Percentiles rank a stretch among this genome's conserved stretches.
These are phyloP conservation scores for Arabidopsis hybrid DNA, from an alignment of 441 rosid genomes.

Conservation along the genomic window DNA sequence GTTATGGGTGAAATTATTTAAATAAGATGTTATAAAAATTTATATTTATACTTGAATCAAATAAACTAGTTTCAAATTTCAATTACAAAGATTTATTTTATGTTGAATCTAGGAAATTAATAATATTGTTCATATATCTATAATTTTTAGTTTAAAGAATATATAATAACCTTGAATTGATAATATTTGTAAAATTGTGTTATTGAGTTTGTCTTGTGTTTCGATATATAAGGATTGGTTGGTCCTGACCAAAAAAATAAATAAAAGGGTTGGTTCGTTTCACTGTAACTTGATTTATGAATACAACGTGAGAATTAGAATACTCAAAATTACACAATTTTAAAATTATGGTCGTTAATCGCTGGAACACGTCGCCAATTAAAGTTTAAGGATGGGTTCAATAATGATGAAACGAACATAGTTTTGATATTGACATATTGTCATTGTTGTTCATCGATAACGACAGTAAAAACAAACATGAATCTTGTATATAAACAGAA, in stretches of 20 bases:
- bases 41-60: constrained; percentile 21
- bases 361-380: background rate
- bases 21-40: constrained; percentile 18
- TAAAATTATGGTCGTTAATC: background rate
- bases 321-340: background rate
- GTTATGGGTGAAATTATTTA: constrained; percentile 34
- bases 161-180: background rate
- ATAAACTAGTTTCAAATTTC: constrained; percentile 27
- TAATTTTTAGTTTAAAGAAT: constrained; percentile 8
- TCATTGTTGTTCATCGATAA: background rate
- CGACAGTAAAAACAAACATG: background rate
- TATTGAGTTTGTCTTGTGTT: background rate
- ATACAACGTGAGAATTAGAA: background rate
- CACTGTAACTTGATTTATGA: background rate
- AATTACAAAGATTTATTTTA: constrained; percentile 7
- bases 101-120: constrained; percentile 10
- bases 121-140: background rate
- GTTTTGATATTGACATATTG: background rate
- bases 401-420: background rate
- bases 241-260: too few species aligned
- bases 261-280: background rate
- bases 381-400: background rate
- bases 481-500: background rate
- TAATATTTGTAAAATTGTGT: background rate
- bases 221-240: background rate